Evolutionary conservation across 805 yeast species (phyloP), one percentile per base, ranked within the genome.

Genomic region (Candida orba): DNA sequence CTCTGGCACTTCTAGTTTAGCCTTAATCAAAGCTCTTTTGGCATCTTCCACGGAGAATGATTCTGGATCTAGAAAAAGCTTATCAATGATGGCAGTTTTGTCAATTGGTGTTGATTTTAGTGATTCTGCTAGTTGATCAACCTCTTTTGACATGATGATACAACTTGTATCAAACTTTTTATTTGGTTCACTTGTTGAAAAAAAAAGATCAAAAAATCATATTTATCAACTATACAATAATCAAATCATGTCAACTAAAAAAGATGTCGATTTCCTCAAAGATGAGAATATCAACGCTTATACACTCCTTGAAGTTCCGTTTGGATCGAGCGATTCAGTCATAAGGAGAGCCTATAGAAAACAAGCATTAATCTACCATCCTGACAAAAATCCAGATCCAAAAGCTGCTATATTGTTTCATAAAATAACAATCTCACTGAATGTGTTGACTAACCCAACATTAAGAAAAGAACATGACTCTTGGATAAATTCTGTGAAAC

Each of bases 331-430:
- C 18, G 89, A 80, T 39, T 59, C 71, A 25, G 82, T 78, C 57
- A 75, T 84, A 60, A 81, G 82, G 63, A 83, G 81, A 59, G 90
- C 91, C 15, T 84, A 84, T 66, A 77, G 93, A 69, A 74, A 80
- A 57, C 76, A 84, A 38, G 95, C 95, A 15, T 69, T 84, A 53
- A 78, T 80, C 52, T 81, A 73, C 65, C 95, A 84, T 62, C 95
- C 95, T 45, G 95, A 84, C 67, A 84, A 84, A 69, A 80, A 80
- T 58, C 78, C 86, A 44, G 71, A 81, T 10, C 83, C 80, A 35
- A 96, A 88, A 60, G 96, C 96, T 9, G 93, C 91, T 32, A 95
- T 86, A 58, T 86, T 81, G 67, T 90, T 90, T 67, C 91, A 90
- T 66, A 91, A 83, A 58, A 74, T 88, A 54, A 80, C 91, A 1